Evolutionary conservation across 1,284 basidiomycete genomes (phyloP).

Genomic region (Austroboletus niveus): DNA sequence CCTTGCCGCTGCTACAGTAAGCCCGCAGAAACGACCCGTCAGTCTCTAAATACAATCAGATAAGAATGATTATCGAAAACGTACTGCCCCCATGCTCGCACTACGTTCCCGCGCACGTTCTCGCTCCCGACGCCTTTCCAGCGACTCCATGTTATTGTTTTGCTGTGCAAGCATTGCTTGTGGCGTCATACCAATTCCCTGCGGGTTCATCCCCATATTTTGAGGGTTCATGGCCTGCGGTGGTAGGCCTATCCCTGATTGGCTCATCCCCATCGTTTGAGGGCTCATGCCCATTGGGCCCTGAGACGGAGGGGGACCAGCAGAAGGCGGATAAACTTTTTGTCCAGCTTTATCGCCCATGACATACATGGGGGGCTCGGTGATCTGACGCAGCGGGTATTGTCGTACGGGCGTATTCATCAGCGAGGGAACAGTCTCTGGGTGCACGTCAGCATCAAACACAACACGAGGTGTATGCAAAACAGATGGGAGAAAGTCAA

Average conservation of each 20-base stretch:
- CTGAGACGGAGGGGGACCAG: constrained; percentile 33
- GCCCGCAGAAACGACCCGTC: background rate
- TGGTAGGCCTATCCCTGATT: constrained; percentile 26
- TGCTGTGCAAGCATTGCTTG: constrained; percentile 71
- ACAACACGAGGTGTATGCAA: background rate
- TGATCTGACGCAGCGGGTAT: constrained; percentile 65
- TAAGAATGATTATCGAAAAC: constrained; percentile 2
- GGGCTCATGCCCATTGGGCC: constrained; percentile 27
- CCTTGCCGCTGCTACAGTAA: constrained; percentile 29
- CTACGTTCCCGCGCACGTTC: constrained; percentile 40
- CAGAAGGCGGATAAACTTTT: constrained; percentile 49
- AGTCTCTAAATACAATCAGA: background rate
- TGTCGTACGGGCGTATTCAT: constrained; percentile 58
- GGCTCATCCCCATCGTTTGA: constrained; percentile 28
- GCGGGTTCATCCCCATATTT: constrained; percentile 22
- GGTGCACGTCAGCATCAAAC: constrained; percentile 8
- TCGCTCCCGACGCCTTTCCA: constrained; percentile 58
- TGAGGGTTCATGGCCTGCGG: constrained; percentile 32
- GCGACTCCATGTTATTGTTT: constrained; percentile 63
- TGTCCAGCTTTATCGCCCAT: constrained; percentile 67
- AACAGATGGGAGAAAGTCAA: background rate
- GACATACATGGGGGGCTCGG: constrained; percentile 65
- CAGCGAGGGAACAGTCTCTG: constrained; percentile 57
- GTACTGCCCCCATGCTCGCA: constrained; percentile 18
- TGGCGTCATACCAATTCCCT: constrained; percentile 36